These are phyloP conservation scores for Diplosphaera chodatii DNA, from an alignment of 139 green algal species.

Conservation along the genomic window DNA sequence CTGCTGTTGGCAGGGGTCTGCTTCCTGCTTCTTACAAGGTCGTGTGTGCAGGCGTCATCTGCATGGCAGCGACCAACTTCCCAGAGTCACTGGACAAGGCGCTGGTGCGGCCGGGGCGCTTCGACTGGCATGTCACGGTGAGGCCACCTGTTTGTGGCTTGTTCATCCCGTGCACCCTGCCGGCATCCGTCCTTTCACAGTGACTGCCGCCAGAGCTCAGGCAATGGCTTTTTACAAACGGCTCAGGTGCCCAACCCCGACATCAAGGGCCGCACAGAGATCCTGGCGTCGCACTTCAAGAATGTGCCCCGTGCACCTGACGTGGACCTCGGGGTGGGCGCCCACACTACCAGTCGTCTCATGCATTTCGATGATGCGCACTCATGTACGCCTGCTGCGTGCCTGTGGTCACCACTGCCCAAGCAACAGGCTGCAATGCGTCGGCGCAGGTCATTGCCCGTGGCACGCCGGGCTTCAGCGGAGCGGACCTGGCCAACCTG, in stretches of 20 bases:
- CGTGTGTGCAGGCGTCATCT: slow-evolving; percentile 76
- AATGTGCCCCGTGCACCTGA: slow-evolving; percentile 56
- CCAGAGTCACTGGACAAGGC: slow-evolving; percentile 92
- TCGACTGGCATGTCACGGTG: slow-evolving; percentile 81
- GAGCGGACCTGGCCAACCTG: slow-evolving; percentile 89
- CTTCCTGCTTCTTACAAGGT: no score
- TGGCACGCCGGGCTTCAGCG: slow-evolving; percentile 84
- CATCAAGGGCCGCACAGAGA: slow-evolving; percentile 83
- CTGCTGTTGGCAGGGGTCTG: no score
- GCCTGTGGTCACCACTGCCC: no score
- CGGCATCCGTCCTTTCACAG: no score
- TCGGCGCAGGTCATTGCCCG: slow-evolving; percentile 68
- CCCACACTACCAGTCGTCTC: no score
- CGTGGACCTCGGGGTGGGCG: slow-evolving; percentile 72
- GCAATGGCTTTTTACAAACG: no score
- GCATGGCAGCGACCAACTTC: slow-evolving; percentile 92
- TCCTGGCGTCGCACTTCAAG: slow-evolving; percentile 85
- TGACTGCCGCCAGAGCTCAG: no score
- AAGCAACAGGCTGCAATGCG: no score
- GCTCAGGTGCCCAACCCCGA: slow-evolving; percentile 90
- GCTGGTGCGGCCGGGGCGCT: slow-evolving; percentile 85
- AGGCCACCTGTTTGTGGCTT: no score
- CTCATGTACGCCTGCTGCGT: no score
- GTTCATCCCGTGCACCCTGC: no score
- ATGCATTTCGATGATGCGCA: no score